Percentiles rank a stretch among this genome's conserved stretches.
Evolutionary conservation across 1,284 basidiomycete species (phyloP).

Genomic region (Fomitiporia mediterranea): DNA sequence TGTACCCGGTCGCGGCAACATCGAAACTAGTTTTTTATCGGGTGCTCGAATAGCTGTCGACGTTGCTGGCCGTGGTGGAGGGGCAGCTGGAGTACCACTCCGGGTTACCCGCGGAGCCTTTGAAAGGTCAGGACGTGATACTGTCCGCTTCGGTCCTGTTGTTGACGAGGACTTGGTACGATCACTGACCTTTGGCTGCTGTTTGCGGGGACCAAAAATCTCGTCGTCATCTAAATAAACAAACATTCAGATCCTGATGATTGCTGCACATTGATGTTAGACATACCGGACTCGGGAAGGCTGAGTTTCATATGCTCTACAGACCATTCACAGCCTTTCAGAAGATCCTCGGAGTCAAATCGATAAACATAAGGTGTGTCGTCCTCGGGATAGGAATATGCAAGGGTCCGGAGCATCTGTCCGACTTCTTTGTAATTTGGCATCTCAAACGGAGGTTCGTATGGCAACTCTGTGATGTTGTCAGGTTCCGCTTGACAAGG

Average conservation of each 20-base stretch:
- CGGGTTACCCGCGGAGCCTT: neutral
- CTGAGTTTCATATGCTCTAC: neutral
- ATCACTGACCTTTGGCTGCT: neutral
- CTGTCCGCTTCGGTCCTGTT: neutral
- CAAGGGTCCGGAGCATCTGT: conserved; percentile 37
- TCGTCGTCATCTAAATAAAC: conserved; percentile 14
- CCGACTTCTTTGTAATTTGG: conserved; percentile 56
- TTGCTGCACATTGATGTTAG: neutral
- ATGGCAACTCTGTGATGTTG: conserved; percentile 30
- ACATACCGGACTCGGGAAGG: conserved; percentile 1
- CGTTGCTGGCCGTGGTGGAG: conserved; percentile 5
- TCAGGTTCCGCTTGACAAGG: conserved; percentile 9
- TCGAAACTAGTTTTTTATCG: neutral
- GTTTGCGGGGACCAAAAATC: conserved; percentile 9
- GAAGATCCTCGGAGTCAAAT: conserved; percentile 16
- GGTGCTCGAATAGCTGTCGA: conserved; percentile 2
- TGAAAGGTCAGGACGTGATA: neutral
- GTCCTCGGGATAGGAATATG: conserved; percentile 32
- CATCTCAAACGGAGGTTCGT: conserved; percentile 50
- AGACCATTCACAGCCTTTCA: conserved; percentile 15
- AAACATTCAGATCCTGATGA: no score
- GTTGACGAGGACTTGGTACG: neutral
- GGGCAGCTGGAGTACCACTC: neutral
- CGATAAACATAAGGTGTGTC: conserved; percentile 1
- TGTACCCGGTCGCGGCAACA: conserved; percentile 11